Conservation (phyloP, 2,329 filamentous ascomycete genomes). For the Sclerotiophoma versabilis region DNA sequence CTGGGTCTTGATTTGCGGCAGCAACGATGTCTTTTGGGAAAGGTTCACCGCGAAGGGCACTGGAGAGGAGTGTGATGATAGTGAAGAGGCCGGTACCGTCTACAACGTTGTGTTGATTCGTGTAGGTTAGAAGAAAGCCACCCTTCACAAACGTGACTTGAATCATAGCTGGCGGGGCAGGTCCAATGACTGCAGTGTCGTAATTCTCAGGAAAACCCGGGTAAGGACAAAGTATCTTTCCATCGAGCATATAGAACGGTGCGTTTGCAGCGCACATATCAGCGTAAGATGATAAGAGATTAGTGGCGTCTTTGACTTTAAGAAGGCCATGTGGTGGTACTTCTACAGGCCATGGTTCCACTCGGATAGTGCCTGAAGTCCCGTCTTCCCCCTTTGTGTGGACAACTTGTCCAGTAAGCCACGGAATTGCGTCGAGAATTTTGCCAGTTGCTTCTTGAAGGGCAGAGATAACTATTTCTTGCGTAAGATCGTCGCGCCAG, state of each 20-base stretch:
- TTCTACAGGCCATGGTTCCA: conserved; percentile 1
- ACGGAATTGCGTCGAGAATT: conserved; percentile 5
- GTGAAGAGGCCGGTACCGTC: conserved; percentile 38
- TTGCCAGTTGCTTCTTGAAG: conserved; percentile 2
- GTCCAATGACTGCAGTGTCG: conserved; percentile 17
- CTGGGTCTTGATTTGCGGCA: conserved; percentile 28
- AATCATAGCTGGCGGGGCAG: conserved; percentile 24
- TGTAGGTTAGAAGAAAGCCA: conserved; percentile 36
- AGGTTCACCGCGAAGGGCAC: conserved; percentile 22
- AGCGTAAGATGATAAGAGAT: conserved; percentile 6
- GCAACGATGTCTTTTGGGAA: conserved; percentile 21
- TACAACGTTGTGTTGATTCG: conserved; percentile 42
- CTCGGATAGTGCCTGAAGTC: conserved; percentile 2
- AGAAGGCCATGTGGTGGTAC: conserved; percentile 3
- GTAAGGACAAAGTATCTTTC: conserved; percentile 33
- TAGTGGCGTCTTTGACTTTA: conserved; percentile 9
- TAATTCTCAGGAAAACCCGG: conserved; percentile 39
- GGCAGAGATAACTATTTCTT: conserved; percentile 9
- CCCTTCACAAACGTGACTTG: conserved; percentile 32
- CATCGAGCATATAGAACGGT: conserved; percentile 43
- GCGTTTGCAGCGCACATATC: conserved; percentile 21
- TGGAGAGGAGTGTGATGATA: conserved; percentile 31
- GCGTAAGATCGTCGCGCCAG: conserved; percentile 7
- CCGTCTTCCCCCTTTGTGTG: not conserved
- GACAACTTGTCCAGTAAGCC: conserved; percentile 10